These are phyloP conservation scores for Leucosporidium yakuticum DNA, from an alignment of 768 basidiomycete genomes.

Conservation along the genomic window DNA sequence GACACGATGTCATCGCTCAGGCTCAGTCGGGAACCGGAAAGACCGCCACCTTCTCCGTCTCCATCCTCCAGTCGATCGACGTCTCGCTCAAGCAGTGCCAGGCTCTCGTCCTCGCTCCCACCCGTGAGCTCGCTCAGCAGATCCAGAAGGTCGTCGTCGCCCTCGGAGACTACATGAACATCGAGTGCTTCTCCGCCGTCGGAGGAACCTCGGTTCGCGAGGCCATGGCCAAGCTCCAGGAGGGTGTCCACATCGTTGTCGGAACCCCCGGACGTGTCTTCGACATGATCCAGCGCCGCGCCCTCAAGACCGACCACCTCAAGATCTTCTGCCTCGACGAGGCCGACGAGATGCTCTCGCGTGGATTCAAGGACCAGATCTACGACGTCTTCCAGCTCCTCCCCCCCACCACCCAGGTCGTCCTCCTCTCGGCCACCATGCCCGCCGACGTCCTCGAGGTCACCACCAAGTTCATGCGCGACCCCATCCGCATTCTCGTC, in stretches of 20 bases:
- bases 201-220: conserved; percentile 96
- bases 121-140: conserved; percentile 98
- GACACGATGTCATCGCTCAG: conserved; percentile 80
- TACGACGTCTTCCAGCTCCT: conserved; percentile 98
- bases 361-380: conserved; percentile 98
- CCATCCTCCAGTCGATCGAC: conserved; percentile 96
- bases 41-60: conserved; percentile 98
- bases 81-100: conserved; percentile 89
- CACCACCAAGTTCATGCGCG: conserved; percentile 99
- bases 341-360: conserved; percentile 92
- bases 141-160: conserved; percentile 96
- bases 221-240: conserved; percentile 93
- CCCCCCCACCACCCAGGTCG: conserved; percentile 83
- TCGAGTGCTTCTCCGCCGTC: conserved; percentile 97
- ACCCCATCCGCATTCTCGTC: conserved; percentile 95
- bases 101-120: conserved; percentile 91
- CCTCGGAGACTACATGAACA: conserved; percentile 97
- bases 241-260: conserved; percentile 94
- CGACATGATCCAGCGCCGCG: conserved; percentile 95
- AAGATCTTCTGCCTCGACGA: conserved; percentile 95
- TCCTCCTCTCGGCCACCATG: conserved; percentile 89
- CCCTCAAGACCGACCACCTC: conserved; percentile 89
- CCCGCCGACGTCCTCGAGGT: conserved; percentile 97
- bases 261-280: conserved; percentile 97
- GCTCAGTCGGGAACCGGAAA: conserved; percentile 99